Percentiles rank a stretch among this genome's conserved stretches.
Conservation (phyloP, 192 early-diverging fungal species). For the Kickxella alabastrina region DNA sequence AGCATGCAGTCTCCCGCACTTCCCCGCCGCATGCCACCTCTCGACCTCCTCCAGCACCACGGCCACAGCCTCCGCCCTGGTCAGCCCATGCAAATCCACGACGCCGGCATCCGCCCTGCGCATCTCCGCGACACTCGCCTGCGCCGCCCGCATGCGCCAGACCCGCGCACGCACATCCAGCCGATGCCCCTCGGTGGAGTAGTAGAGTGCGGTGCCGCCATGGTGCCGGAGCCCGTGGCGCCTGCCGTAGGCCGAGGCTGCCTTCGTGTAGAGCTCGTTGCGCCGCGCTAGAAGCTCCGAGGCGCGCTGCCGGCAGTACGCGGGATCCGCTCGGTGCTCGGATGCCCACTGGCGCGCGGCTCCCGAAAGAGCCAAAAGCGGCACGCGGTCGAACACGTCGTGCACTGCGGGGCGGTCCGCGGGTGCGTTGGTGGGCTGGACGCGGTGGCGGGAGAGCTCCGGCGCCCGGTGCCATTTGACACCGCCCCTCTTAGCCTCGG, state of each 20-base stretch:
- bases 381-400: constrained; percentile 20
- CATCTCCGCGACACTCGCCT: constrained; percentile 36
- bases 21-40: constrained; percentile 52
- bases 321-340: constrained; percentile 19
- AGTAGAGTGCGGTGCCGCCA: constrained; percentile 38
- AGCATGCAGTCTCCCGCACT: constrained; percentile 53
- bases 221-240: constrained; percentile 13
- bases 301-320: constrained; percentile 27
- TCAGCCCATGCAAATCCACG: constrained; percentile 68
- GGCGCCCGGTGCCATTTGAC: constrained; percentile 22
- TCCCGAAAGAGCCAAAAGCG: constrained; percentile 23
- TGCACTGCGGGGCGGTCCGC: neutral
- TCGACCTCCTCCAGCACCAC: constrained; percentile 58
- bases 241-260: constrained; percentile 22
- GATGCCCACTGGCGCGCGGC: constrained; percentile 36
- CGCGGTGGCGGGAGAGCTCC: constrained; percentile 18
- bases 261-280: constrained; percentile 47
- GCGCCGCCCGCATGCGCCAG: constrained; percentile 50
- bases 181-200: constrained; percentile 40
- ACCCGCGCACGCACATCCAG: constrained; percentile 31
- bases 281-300: constrained; percentile 14
- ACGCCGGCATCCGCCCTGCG: constrained; percentile 52
- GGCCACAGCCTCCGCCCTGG: constrained; percentile 57
- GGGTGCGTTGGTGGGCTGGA: neutral
- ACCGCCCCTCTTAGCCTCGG: no score